Evolutionary conservation across 106 monocot genomes (phyloP).

Genomic region (Allium cepa): DNA sequence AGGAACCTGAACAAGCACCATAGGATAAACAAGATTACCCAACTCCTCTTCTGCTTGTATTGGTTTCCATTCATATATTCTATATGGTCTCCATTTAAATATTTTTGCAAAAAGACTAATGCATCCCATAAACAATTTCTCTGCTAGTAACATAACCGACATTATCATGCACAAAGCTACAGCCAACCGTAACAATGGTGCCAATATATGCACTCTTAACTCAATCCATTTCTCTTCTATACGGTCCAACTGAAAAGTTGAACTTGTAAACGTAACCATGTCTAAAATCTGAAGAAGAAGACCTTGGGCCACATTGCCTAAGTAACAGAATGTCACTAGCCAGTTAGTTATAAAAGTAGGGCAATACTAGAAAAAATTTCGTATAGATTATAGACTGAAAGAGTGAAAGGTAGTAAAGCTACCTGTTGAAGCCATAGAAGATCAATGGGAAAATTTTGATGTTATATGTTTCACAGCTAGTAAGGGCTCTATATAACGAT

Average conservation of each 20-base stretch:
- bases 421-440: too few species aligned
- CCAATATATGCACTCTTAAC: slow-evolving; percentile 7
- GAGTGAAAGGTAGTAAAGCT: too few species aligned
- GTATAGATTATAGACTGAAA: too few species aligned
- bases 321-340: not conserved
- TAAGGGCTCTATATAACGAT: too few species aligned
- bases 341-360: not conserved
- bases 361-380: too few species aligned
- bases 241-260: not conserved
- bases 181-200: slow-evolving; percentile 1
- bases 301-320: not conserved
- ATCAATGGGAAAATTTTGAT: too few species aligned
- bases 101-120: slow-evolving; percentile 22
- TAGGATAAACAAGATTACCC: slow-evolving; percentile 21
- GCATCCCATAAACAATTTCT: slow-evolving; percentile 18
- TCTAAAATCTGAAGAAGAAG: not conserved
- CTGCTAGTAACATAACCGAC: slow-evolving; percentile 25
- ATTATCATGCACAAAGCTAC: slow-evolving; percentile 14
- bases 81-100: slow-evolving; percentile 10
- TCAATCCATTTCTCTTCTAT: slow-evolving; percentile 3
- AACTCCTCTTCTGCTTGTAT: slow-evolving; percentile 23
- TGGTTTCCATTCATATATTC: slow-evolving; percentile 21
- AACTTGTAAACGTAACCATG: not conserved
- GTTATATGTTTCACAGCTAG: too few species aligned
- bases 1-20: slow-evolving; percentile 19